A percentile compares a stretch with the other conserved stretches of the same genome.
Conservation (phyloP, 371 early-diverging fungal species). For the Apophysomyces sp. region DNA sequence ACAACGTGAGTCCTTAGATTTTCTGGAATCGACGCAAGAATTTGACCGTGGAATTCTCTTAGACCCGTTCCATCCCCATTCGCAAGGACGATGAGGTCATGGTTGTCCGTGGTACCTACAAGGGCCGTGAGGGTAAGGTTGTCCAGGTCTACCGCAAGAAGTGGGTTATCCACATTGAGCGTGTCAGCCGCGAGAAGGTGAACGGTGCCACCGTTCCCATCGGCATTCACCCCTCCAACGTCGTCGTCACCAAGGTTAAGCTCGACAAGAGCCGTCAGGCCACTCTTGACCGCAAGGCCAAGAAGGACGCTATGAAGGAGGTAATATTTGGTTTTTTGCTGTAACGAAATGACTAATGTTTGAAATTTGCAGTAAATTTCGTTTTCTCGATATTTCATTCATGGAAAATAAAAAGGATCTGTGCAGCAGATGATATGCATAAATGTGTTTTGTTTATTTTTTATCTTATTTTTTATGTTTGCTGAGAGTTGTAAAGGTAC, state of each 20-base stretch:
- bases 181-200: constrained; percentile 92
- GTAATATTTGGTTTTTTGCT: constrained; percentile 9
- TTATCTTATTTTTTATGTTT: no score
- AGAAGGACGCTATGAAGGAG: constrained; percentile 40
- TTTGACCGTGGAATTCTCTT: not conserved
- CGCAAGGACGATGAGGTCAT: constrained; percentile 96
- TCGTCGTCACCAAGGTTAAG: constrained; percentile 91
- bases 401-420: no score
- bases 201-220: constrained; percentile 91
- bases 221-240: constrained; percentile 97
- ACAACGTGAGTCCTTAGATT: constrained; percentile 66
- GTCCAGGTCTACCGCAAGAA: constrained; percentile 94
- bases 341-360: no score
- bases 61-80: constrained; percentile 91
- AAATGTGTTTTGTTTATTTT: no score
- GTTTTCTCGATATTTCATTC: no score
- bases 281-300: constrained; percentile 77
- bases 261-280: constrained; percentile 93
- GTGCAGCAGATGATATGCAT: no score
- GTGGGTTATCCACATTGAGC: constrained; percentile 97
- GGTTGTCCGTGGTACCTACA: constrained; percentile 91
- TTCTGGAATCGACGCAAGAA: not conserved
- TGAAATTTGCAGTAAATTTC: no score
- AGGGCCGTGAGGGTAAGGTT: constrained; percentile 97
- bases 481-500: no score